phyloP scores from a whole-genome alignment of 108 stramenopile species.

The Cyclostephanos invisitatus region DNA sequence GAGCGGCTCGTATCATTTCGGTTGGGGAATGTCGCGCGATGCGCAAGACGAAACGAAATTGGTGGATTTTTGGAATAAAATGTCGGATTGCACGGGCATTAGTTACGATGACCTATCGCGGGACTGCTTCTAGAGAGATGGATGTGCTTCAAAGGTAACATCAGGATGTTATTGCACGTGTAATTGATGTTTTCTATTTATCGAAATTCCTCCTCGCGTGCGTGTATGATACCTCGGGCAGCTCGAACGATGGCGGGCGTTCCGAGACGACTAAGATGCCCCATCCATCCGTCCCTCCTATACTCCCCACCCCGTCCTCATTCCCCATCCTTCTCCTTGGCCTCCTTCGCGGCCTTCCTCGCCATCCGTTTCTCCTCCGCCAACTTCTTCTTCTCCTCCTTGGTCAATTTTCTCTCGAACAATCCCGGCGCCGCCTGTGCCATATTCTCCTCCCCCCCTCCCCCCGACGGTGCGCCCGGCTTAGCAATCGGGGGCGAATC shows the following conservation, averaged over 20 bases:
- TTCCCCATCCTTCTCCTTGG: conserved; percentile 26
- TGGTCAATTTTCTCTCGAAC: conserved; percentile 87
- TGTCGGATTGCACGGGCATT: conserved; percentile 36
- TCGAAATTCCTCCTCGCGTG: too few relatives aligned
- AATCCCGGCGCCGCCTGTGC: conserved; percentile 37
- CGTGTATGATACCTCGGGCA: too few relatives aligned
- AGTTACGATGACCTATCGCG: conserved; percentile 48
- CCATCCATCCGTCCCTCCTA: neutral
- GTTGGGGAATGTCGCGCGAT: conserved; percentile 35
- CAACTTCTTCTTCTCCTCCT: conserved; percentile 88
- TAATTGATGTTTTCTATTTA: too few relatives aligned
- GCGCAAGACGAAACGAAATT: conserved; percentile 26
- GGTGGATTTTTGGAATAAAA: conserved; percentile 28
- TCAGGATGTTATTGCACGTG: too few relatives aligned
- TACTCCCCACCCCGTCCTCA: neutral
- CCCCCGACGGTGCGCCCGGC: conserved; percentile 47
- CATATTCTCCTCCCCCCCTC: conserved; percentile 26
- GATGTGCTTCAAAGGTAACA: too few relatives aligned
- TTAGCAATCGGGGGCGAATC: conserved; percentile 70
- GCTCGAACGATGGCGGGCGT: too few relatives aligned
- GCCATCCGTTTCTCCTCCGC: conserved; percentile 73
- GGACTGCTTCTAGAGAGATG: conserved; percentile 29
- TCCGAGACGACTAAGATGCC: too few relatives aligned
- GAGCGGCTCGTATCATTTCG: conserved; percentile 56
- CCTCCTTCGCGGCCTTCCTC: conserved; percentile 76